phyloP scores from a whole-genome alignment of 2,329 filamentous ascomycete genomes.

The Apiospora koreana region DNA sequence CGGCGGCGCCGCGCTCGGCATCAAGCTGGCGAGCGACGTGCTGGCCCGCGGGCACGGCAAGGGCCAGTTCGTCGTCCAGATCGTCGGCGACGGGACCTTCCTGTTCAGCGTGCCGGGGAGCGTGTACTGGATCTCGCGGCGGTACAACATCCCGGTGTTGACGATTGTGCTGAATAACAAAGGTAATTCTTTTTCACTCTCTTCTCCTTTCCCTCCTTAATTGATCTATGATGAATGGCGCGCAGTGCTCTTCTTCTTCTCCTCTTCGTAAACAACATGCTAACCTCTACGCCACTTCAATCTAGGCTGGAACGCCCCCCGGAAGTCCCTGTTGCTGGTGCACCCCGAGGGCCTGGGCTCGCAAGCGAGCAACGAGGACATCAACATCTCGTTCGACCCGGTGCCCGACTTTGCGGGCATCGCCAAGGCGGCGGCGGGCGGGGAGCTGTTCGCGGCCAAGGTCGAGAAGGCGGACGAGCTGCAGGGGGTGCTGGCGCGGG shows the following conservation, averaged over 20 bases:
- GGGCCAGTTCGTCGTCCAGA: slow-evolving; percentile 53
- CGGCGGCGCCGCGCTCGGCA: slow-evolving; percentile 50
- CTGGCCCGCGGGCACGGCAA: slow-evolving; percentile 44
- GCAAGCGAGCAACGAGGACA: slow-evolving; percentile 59
- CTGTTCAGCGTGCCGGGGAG: slow-evolving; percentile 56
- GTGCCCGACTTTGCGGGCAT: slow-evolving; percentile 61
- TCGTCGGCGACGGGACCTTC: slow-evolving; percentile 60
- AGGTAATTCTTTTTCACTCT: slow-evolving; percentile 34
- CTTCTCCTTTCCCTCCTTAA: neutral
- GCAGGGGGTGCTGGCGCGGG: slow-evolving; percentile 47
- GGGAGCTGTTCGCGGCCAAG: slow-evolving; percentile 50
- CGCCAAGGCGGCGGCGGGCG: slow-evolving; percentile 59
- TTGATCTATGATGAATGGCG: too few species aligned
- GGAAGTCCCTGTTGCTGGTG: slow-evolving; percentile 56
- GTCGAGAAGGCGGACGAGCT: slow-evolving; percentile 50
- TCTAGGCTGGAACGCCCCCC: slow-evolving; percentile 63
- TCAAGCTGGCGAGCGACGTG: slow-evolving; percentile 47
- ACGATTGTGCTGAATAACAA: slow-evolving; percentile 60
- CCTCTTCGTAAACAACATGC: too few species aligned
- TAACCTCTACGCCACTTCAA: too few species aligned
- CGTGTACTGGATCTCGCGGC: slow-evolving; percentile 56
- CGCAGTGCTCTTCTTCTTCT: too few species aligned
- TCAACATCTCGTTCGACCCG: slow-evolving; percentile 62
- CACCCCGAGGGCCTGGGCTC: slow-evolving; percentile 59
- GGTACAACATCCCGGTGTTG: slow-evolving; percentile 55